A percentile compares a stretch with the other conserved stretches of the same genome.
Evolutionary conservation across 768 basidiomycete genomes (phyloP).

Genomic region (Chiua virens): DNA sequence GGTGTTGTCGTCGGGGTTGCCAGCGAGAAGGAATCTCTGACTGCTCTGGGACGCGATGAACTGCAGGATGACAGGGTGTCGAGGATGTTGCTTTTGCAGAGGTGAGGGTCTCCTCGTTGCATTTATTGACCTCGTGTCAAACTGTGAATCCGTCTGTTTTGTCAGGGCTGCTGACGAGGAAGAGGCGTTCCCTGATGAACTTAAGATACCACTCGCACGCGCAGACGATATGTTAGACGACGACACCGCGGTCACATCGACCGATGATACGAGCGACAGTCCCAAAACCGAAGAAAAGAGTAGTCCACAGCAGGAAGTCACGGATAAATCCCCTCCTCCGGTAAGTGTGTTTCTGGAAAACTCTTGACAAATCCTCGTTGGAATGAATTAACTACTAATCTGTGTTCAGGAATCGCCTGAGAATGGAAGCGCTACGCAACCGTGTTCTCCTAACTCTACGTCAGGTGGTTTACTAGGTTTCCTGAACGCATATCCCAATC

Average conservation of each 20-base stretch:
- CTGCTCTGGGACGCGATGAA: conserved; percentile 71
- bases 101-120: conserved; percentile 40
- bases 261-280: conserved; percentile 14
- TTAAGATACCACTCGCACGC: conserved; percentile 59
- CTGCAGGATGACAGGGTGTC: conserved; percentile 68
- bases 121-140: conserved; percentile 3
- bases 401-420: conserved; percentile 25
- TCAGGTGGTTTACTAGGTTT: conserved; percentile 55
- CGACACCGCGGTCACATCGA: conserved; percentile 24
- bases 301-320: conserved; percentile 16
- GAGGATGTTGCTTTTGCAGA: conserved; percentile 65
- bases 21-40: conserved; percentile 76
- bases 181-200: conserved; percentile 58
- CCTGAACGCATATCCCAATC: conserved; percentile 58
- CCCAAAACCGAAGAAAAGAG: conserved; percentile 17
- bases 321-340: conserved; percentile 16
- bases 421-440: conserved; percentile 21
- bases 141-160: neutral
- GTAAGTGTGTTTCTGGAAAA: conserved; percentile 16
- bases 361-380: too few relatives aligned
- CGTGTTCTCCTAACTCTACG: conserved; percentile 21
- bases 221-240: conserved; percentile 62
- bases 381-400: neutral
- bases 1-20: conserved; percentile 46
- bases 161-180: conserved; percentile 53